These are phyloP conservation scores for Chondrus crispus DNA, from an alignment of 23 red algal genomes.

Conservation along the genomic window DNA sequence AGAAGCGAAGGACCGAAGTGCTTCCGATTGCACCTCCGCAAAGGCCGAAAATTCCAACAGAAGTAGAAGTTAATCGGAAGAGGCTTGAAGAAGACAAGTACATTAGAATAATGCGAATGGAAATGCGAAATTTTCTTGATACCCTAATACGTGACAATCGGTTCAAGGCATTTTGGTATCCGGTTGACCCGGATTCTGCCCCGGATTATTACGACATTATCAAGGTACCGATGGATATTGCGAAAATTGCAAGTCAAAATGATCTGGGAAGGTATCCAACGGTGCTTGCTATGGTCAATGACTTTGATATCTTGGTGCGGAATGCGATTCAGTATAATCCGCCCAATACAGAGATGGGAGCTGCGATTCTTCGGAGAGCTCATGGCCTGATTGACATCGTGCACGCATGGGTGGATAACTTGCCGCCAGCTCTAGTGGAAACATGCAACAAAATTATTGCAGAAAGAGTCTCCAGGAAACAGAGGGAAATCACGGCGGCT, in stretches of 20 bases:
- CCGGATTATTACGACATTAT: constrained; percentile 95
- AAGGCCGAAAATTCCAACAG: neutral
- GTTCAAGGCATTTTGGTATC: constrained; percentile 83
- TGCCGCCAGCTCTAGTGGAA: constrained; percentile 60
- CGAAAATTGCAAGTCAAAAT: constrained; percentile 57
- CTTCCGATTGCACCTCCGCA: constrained; percentile 70
- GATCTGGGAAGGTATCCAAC: constrained; percentile 75
- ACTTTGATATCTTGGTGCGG: constrained; percentile 76
- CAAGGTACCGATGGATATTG: constrained; percentile 85
- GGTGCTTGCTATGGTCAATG: constrained; percentile 71
- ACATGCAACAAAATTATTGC: constrained; percentile 69
- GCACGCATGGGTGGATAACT: constrained; percentile 78
- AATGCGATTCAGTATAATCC: constrained; percentile 92
- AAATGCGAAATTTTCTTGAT: constrained; percentile 84
- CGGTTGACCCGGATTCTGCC: constrained; percentile 63
- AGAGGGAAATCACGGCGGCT: neutral
- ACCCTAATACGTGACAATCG: constrained; percentile 63
- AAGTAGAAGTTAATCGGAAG: constrained; percentile 16
- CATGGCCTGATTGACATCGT: constrained; percentile 88
- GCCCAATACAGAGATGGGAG: constrained; percentile 65
- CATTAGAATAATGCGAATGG: constrained; percentile 78
- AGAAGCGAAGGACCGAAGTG: constrained; percentile 30
- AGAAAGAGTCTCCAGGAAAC: constrained; percentile 17
- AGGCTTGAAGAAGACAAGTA: constrained; percentile 47
- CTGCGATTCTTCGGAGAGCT: constrained; percentile 63